Conservation (phyloP, 2,329 filamentous ascomycete species). For the Fusarium sp. region DNA sequence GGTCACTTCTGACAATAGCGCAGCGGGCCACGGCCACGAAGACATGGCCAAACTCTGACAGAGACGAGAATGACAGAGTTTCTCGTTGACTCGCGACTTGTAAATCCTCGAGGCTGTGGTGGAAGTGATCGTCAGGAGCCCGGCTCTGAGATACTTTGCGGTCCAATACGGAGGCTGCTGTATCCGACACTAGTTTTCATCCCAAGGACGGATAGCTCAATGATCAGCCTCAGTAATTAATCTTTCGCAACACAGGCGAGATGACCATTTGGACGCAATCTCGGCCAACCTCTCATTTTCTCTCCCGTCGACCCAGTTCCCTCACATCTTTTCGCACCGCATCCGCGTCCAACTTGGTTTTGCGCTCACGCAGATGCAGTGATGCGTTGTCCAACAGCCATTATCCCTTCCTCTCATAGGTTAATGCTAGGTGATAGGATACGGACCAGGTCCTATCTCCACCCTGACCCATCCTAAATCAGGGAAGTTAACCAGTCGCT, state of each 20-base stretch:
- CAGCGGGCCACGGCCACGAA: conserved; percentile 33
- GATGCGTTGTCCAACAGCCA: conserved; percentile 59
- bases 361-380: conserved; percentile 49
- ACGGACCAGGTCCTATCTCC: conserved; percentile 49
- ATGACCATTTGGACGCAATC: conserved; percentile 36
- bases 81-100: conserved; percentile 12
- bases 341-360: conserved; percentile 38
- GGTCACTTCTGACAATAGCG: conserved; percentile 29
- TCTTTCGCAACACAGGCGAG: conserved; percentile 25
- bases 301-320: conserved; percentile 7
- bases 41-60: conserved; percentile 10
- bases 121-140: conserved; percentile 32
- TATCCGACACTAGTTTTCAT: conserved; percentile 13
- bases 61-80: conserved; percentile 10
- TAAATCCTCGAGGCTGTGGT: conserved; percentile 8
- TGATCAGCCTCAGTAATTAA: conserved; percentile 33
- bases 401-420: conserved; percentile 52
- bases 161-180: conserved; percentile 25
- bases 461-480: conserved; percentile 49
- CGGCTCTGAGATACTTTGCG: conserved; percentile 10
- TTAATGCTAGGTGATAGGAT: conserved; percentile 56
- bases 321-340: conserved; percentile 15
- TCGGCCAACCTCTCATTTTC: conserved; percentile 37
- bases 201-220: conserved; percentile 25
- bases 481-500: conserved; percentile 52